Evolutionary conservation across 2,329 filamentous ascomycete genomes (phyloP).

Genomic region (Drechslera avenae): DNA sequence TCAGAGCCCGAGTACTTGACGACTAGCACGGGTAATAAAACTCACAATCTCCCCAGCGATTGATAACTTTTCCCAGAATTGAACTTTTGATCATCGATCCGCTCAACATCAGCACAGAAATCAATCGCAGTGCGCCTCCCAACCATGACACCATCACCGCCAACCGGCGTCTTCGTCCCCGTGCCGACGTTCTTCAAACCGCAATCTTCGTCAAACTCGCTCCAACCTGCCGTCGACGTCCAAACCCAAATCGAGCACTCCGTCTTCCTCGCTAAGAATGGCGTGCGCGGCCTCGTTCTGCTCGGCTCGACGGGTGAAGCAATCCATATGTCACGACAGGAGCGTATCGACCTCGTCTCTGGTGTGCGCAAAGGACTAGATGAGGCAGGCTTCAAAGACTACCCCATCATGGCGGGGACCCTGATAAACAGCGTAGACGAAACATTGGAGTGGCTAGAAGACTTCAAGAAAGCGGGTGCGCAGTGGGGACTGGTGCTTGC

Average conservation of each 20-base stretch:
- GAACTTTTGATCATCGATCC: neutral
- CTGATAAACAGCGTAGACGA: slow-evolving; percentile 67
- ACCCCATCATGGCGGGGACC: slow-evolving; percentile 67
- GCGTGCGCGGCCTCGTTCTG: slow-evolving; percentile 65
- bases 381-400: slow-evolving; percentile 61
- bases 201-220: slow-evolving; percentile 50
- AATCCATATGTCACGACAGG: slow-evolving; percentile 64
- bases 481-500: slow-evolving; percentile 67
- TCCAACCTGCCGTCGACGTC: slow-evolving; percentile 61
- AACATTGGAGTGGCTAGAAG: slow-evolving; percentile 62
- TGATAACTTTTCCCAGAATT: neutral
- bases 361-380: slow-evolving; percentile 62
- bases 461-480: slow-evolving; percentile 62
- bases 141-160: slow-evolving; percentile 37
- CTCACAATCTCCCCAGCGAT: neutral
- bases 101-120: neutral
- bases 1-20: slow-evolving; percentile 28
- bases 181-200: slow-evolving; percentile 69
- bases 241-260: slow-evolving; percentile 63
- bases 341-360: slow-evolving; percentile 61
- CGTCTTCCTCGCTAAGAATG: slow-evolving; percentile 64
- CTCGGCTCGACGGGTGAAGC: slow-evolving; percentile 69
- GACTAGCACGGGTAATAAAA: slow-evolving; percentile 15
- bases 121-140: slow-evolving; percentile 12
- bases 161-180: slow-evolving; percentile 48